A percentile compares a stretch with the other conserved stretches of the same genome.
Conservation (phyloP, 2,329 filamentous ascomycete species). For the Chalaropsis thielavioides region DNA sequence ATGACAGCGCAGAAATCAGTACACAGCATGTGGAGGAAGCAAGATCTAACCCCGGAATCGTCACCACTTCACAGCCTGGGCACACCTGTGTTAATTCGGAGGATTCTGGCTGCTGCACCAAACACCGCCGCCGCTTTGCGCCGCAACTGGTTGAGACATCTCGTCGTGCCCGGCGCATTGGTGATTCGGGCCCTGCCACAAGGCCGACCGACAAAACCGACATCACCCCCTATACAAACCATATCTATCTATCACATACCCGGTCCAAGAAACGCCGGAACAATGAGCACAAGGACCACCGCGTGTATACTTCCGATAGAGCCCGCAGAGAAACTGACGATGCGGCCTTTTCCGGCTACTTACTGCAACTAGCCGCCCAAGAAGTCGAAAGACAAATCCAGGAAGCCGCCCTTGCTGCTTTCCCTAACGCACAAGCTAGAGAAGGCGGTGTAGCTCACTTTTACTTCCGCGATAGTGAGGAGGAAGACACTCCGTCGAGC, state of each 20-base stretch:
- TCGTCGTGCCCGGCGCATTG: constrained; percentile 52
- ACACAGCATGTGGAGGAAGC: constrained; percentile 10
- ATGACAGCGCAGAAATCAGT: background rate
- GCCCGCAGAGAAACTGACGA: constrained; percentile 56
- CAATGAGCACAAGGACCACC: constrained; percentile 12
- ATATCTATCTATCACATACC: constrained; percentile 36
- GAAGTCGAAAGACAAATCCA: constrained; percentile 68
- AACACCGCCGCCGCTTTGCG: constrained; percentile 41
- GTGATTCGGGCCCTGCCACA: constrained; percentile 48
- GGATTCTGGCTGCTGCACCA: background rate
- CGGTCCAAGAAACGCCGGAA: constrained; percentile 11
- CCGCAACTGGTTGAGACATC: constrained; percentile 74
- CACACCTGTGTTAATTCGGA: background rate
- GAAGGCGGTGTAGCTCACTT: constrained; percentile 61
- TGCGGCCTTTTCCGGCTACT: constrained; percentile 58
- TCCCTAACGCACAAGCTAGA: constrained; percentile 49
- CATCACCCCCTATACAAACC: constrained; percentile 48
- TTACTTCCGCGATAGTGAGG: constrained; percentile 49
- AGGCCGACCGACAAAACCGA: constrained; percentile 57
- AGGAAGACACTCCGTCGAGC: constrained; percentile 33
- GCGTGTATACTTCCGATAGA: constrained; percentile 8
- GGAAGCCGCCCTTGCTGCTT: constrained; percentile 61
- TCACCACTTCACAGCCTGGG: background rate
- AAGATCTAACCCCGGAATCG: background rate
- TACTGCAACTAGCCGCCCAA: constrained; percentile 65